phyloP scores from a whole-genome alignment of 768 basidiomycete genomes.

The Pleurotus djamor region DNA sequence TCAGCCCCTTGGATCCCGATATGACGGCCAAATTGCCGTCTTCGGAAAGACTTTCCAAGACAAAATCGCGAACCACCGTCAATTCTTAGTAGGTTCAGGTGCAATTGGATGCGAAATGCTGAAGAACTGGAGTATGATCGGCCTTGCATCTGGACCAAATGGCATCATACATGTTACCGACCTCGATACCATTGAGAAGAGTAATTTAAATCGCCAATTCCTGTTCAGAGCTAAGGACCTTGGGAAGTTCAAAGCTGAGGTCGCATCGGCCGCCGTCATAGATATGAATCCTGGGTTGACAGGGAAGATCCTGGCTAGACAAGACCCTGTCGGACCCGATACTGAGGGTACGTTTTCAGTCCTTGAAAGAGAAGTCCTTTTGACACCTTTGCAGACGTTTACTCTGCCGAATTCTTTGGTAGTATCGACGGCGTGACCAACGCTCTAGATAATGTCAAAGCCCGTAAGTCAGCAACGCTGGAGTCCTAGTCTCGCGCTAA shows the following conservation, averaged over 20 bases:
- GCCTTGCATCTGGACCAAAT: conserved; percentile 75
- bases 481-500: background rate
- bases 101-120: conserved; percentile 99
- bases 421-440: conserved; percentile 93
- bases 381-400: conserved; percentile 67
- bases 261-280: conserved; percentile 84
- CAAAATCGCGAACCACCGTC: conserved; percentile 84
- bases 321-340: conserved; percentile 90
- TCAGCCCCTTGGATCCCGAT: conserved; percentile 78
- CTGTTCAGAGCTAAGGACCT: conserved; percentile 95
- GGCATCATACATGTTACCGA: conserved; percentile 93
- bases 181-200: conserved; percentile 99
- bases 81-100: conserved; percentile 98
- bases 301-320: conserved; percentile 84
- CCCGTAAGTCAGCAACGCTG: conserved; percentile 55
- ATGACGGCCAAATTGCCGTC: conserved; percentile 94
- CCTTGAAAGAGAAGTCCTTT: conserved; percentile 27
- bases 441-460: conserved; percentile 94
- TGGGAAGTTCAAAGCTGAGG: conserved; percentile 96
- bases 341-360: conserved; percentile 75
- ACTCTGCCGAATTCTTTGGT: conserved; percentile 86
- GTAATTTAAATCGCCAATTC: conserved; percentile 97
- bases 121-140: conserved; percentile 99
- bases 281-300: conserved; percentile 95
- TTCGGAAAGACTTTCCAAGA: conserved; percentile 93